Base-by-base conservation (phyloP, 352 stramenopile genomes). In the Peronospora belbahrii region DNA sequence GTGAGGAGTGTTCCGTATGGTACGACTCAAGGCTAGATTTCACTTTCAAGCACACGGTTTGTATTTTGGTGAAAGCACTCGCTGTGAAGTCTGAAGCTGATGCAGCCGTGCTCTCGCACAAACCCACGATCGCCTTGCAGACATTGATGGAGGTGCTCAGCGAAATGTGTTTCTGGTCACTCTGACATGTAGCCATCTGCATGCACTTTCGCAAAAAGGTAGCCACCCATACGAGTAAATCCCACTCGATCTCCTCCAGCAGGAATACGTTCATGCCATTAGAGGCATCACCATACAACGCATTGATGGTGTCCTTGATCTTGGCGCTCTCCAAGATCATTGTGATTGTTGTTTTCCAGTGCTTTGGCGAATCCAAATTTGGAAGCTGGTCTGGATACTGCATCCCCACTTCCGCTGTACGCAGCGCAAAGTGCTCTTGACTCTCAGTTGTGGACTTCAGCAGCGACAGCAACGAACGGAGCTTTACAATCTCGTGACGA, bases 321-420 rank as follows among this genome's bases (percentile, higher is more conserved):
- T 86, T 88, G n/a, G 66, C 68, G 20, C 65, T 79, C 23, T 86
- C 74, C 31, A 88, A 62, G 25, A 88, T 85, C 76, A 88, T 88
- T 14, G 54, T 66, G 40, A 88, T 68, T 1, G 71, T 86, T 33
- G 76, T 83, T 25, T 50, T 64, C 74, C 74, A 88, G 24, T 67
- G 64, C 59, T 81, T 88, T 19, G 76, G 76, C 3, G 72, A 83
- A 40, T 88, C 76, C 37, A 79, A 46, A 37, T 85, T 86, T 2
- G 76, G 74, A 40, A 88, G 48, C 32, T 78, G 58, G 19, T 82
- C 74, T 4, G 70, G 55, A 36, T 78, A 85, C 37, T 75, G 71
- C 15, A 88, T 22, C 2, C 65, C 71, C 62, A 88, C 76, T 42
- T 88, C 74, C 1, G 65, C 72, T 25, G 76, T 85, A 41, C 74